Conservation (phyloP, 169 alveolate genomes). For the Plasmodium fragile region DNA sequence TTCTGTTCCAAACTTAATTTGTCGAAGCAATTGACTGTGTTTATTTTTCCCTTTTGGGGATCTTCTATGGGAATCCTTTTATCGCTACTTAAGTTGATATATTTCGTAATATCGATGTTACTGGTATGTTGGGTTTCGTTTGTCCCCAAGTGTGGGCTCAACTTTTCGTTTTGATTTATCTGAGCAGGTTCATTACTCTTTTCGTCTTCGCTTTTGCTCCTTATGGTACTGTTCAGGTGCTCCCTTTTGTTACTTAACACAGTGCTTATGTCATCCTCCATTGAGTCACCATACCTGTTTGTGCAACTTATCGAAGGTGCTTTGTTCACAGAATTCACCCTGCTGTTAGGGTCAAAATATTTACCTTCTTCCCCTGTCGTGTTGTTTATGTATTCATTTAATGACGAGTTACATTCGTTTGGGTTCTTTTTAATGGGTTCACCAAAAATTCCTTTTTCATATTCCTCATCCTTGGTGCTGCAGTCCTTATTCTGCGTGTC, state of each 20-base stretch:
- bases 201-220: conserved; percentile 6
- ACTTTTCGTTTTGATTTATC: background rate
- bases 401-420: background rate
- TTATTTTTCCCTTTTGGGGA: conserved; percentile 16
- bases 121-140: background rate
- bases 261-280: conserved; percentile 1
- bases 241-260: background rate
- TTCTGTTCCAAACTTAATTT: background rate
- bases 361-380: background rate
- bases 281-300: background rate
- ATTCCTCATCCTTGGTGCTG: background rate
- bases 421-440: background rate
- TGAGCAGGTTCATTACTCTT: background rate
- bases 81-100: background rate
- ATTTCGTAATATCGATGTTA: background rate
- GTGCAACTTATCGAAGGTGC: background rate
- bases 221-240: conserved; percentile 1
- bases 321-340: background rate
- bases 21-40: background rate
- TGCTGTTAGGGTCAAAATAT: background rate
- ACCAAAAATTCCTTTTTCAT: background rate
- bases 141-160: background rate
- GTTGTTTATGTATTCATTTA: conserved; percentile 11
- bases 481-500: background rate
- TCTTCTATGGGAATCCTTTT: background rate